Evolutionary conservation across 2,329 filamentous ascomycete genomes (phyloP).

Genomic region (Stachybotrys chartarum): DNA sequence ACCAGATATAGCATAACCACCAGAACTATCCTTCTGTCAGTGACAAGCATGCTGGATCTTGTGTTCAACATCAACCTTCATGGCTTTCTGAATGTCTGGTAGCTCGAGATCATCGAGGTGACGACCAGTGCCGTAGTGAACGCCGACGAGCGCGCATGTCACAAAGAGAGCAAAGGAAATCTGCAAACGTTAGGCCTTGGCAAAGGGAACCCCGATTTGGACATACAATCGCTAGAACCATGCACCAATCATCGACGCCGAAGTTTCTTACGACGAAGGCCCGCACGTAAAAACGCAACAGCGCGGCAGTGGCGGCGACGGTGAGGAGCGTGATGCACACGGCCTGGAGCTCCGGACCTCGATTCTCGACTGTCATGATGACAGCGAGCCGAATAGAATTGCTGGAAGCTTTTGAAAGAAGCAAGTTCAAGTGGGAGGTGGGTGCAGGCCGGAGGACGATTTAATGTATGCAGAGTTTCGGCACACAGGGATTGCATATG

Average conservation of each 20-base stretch:
- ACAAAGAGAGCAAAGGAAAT: constrained; percentile 28
- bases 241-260: constrained; percentile 5
- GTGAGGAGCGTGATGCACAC: constrained; percentile 22
- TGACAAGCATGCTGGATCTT: not conserved
- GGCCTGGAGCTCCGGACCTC: constrained; percentile 24
- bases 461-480: too few species aligned
- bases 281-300: constrained; percentile 27
- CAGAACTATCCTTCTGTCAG: constrained; percentile 16
- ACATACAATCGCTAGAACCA: constrained; percentile 3
- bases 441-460: too few species aligned
- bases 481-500: too few species aligned
- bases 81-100: constrained; percentile 19
- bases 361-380: constrained; percentile 18
- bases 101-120: constrained; percentile 23
- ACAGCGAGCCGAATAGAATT: too few species aligned
- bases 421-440: too few species aligned
- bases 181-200: constrained; percentile 8
- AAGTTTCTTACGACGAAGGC: constrained; percentile 19
- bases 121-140: constrained; percentile 32
- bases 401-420: too few species aligned
- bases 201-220: not conserved
- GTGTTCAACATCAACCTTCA: constrained; percentile 2
- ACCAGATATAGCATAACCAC: constrained; percentile 31
- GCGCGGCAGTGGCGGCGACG: constrained; percentile 17
- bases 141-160: constrained; percentile 23